Base-by-base conservation (phyloP, 306 rosid species). In the Sicyos edulis region DNA sequence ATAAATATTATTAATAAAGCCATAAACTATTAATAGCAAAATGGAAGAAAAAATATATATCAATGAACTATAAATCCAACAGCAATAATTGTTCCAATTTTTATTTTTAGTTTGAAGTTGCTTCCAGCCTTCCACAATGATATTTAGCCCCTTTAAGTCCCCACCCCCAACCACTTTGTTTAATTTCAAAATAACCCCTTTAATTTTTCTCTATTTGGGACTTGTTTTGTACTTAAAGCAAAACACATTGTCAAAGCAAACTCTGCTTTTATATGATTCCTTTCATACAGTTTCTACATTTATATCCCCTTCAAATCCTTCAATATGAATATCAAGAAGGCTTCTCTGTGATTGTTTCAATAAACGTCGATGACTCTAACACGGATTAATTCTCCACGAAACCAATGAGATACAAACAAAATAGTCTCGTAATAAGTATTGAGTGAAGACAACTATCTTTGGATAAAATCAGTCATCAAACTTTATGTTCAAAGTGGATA, bases 131-230 rank as follows among this genome's bases (percentile, higher is more conserved):
- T 37, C 44, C 73, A 68, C 44, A 49, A 24, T 68, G 22, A 68
- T 24, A 66, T 47, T 11, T 67, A 12, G 72, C 56, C 56, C 2
- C 72, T 44, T 47, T 67, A 0, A 7, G 57, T 50, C 73, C 73
- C 73, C 24, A 68, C 55, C 73, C 73, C 72, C 37, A 68, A 49
- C 73, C 58, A 68, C 73, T 68, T 68, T 24, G 21, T 47, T 68
- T 68, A 49, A 24, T 68, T 47, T 68, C 17, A 49, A 68, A 68
- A 68, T 68, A 44, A 21, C 55, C 72, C 55, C 40, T 47, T 45
- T 20, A 44, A 21, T 66, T 19, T 1, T 2, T 21, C 13, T 68
- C 51, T 12, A 47, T 47, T 47, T 47, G 3, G 45, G 15, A 49
- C 73, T 68, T 49, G 44, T 49, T 68, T 68, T 68, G 57, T 68